Percentiles rank a stretch among this genome's conserved stretches.
phyloP scores from a whole-genome alignment of 306 rosid genomes.

The Acacia acuminata region DNA sequence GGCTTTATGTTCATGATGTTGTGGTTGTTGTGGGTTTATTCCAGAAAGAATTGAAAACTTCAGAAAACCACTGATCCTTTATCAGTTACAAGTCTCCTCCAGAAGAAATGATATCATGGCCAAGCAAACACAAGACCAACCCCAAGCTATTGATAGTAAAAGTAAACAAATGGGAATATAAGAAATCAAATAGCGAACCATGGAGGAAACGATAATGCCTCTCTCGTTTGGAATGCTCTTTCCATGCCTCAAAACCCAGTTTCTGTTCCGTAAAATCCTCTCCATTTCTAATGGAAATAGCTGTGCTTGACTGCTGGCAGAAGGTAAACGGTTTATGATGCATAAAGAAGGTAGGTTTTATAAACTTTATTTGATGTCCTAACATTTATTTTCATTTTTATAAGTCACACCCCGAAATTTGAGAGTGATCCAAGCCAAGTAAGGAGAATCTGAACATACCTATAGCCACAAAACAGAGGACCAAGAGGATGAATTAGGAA shows the following conservation, averaged over 20 bases:
- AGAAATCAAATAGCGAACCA: constrained; percentile 40
- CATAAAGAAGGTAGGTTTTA: no score
- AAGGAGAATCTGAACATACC: no score
- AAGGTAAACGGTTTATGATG: no score
- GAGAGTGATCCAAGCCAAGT: no score
- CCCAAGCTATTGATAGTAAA: not conserved
- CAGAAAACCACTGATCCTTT: not conserved
- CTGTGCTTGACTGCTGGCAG: no score
- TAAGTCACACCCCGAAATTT: no score
- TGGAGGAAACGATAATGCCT: constrained; percentile 80
- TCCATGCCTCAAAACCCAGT: constrained; percentile 90
- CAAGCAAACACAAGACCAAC: not conserved
- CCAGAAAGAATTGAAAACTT: constrained; percentile 2
- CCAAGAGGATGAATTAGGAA: no score
- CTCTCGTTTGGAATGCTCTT: constrained; percentile 87
- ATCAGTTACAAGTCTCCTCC: not conserved
- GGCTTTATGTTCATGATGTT: not conserved
- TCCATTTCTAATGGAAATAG: constrained; percentile 30
- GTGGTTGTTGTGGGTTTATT: not conserved
- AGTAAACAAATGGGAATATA: not conserved
- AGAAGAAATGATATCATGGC: no score
- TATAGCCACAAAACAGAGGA: no score
- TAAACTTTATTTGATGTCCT: no score
- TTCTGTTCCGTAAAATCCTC: constrained; percentile 46
- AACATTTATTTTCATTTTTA: no score